Percentiles rank a stretch among this genome's conserved stretches.
Evolutionary conservation across 2,329 filamentous ascomycete genomes (phyloP).

Genomic region (Penicillium sp.): DNA sequence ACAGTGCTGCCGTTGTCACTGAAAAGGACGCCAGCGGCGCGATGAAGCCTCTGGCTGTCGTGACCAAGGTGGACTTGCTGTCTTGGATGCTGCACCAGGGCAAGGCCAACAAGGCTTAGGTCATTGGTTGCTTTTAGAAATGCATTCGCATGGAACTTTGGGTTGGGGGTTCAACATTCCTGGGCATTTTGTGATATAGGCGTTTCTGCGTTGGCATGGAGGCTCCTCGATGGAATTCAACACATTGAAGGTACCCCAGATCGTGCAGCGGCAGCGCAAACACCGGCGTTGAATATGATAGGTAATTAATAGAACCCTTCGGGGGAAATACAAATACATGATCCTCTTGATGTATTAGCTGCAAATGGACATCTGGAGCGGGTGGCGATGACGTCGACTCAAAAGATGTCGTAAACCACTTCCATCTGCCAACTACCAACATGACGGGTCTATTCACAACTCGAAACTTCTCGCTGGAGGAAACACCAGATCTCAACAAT

Average conservation of each 20-base stretch:
- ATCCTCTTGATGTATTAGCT: background rate
- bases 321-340: background rate
- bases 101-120: slow-evolving; percentile 23
- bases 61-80: slow-evolving; percentile 94
- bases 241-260: slow-evolving; percentile 13
- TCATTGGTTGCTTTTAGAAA: background rate
- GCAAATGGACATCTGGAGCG: background rate
- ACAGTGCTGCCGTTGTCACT: slow-evolving; percentile 91
- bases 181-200: slow-evolving; percentile 11
- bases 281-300: slow-evolving; percentile 5
- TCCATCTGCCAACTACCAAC: background rate
- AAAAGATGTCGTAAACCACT: background rate
- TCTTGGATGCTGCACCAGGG: slow-evolving; percentile 81
- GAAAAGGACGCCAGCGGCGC: slow-evolving; percentile 65
- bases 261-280: slow-evolving; percentile 11
- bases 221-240: slow-evolving; percentile 21
- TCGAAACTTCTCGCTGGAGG: slow-evolving; percentile 28
- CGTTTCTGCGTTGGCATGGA: slow-evolving; percentile 10
- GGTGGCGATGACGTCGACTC: slow-evolving; percentile 1
- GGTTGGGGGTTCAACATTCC: slow-evolving; percentile 23
- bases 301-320: slow-evolving; percentile 1
- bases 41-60: slow-evolving; percentile 80
- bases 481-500: slow-evolving; percentile 27
- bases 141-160: slow-evolving; percentile 13
- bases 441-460: slow-evolving; percentile 32